Evolutionary conservation across 345 rosid species (phyloP).

Genomic region (Brassica rapa): DNA sequence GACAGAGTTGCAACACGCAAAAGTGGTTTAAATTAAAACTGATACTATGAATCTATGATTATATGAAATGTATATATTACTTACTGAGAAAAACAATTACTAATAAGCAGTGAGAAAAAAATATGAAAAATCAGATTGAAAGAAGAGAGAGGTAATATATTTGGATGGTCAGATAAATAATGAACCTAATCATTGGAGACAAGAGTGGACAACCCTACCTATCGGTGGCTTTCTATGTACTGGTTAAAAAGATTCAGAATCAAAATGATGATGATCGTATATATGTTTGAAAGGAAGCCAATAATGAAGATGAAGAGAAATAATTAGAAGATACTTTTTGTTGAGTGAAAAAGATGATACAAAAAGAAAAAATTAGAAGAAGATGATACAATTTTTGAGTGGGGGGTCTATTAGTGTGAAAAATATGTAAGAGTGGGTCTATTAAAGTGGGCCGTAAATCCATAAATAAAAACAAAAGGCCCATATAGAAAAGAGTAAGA

Average conservation of each 20-base stretch:
- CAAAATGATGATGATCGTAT: constrained; percentile 23
- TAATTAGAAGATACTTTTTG: neutral
- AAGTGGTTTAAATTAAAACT: neutral
- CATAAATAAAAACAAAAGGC: neutral
- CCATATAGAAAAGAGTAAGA: neutral
- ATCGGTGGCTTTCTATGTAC: neutral
- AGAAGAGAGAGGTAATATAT: neutral
- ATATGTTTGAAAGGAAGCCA: constrained; percentile 20
- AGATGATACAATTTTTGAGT: too few species aligned
- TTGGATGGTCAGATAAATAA: constrained; percentile 10
- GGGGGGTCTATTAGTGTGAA: too few species aligned
- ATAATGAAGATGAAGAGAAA: constrained; percentile 26
- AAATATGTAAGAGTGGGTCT: neutral
- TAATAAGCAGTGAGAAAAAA: neutral
- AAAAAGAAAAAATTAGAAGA: too few species aligned
- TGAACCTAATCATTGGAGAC: constrained; percentile 17
- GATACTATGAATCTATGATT: too few species aligned
- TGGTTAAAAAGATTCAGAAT: constrained; percentile 9
- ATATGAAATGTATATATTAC: neutral
- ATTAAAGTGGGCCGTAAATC: neutral
- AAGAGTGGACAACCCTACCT: constrained; percentile 34
- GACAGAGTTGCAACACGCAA: neutral
- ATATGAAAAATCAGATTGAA: neutral
- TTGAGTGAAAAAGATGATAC: neutral
- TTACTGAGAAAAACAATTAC: neutral